A percentile compares a stretch with the other conserved stretches of the same genome.
phyloP scores from a whole-genome alignment of 805 yeast genomes.

The Millerozyma miso region DNA sequence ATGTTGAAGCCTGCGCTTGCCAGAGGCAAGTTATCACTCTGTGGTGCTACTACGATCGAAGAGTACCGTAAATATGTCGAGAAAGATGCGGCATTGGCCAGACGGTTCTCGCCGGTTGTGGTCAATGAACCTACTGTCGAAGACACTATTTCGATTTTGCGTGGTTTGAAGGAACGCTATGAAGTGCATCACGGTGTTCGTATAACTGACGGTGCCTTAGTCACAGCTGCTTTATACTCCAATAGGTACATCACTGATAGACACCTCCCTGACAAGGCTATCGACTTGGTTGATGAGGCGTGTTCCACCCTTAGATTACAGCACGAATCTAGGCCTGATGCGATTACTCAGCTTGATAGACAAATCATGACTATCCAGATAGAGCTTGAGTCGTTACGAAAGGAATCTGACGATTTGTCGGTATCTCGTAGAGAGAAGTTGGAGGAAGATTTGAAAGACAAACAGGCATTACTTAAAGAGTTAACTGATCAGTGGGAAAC shows the following conservation, averaged over 20 bases:
- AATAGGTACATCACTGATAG: constrained; percentile 90
- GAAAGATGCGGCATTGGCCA: constrained; percentile 91
- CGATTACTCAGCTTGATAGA: constrained; percentile 83
- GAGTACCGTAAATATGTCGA: constrained; percentile 91
- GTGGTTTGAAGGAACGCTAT: constrained; percentile 91
- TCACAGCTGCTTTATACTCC: constrained; percentile 86
- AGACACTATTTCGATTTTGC: constrained; percentile 84
- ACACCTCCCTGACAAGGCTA: constrained; percentile 92
- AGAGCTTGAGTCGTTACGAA: constrained; percentile 88
- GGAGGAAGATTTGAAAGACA: constrained; percentile 59
- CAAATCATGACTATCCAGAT: constrained; percentile 90
- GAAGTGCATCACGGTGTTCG: constrained; percentile 98
- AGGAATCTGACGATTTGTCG: constrained; percentile 85
- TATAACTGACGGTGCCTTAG: constrained; percentile 86
- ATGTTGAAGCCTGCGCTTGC: constrained; percentile 91
- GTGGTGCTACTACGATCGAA: constrained; percentile 95
- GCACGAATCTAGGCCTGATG: constrained; percentile 96
- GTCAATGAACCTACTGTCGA: constrained; percentile 86
- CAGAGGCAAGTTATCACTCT: constrained; percentile 85
- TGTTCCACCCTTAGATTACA: constrained; percentile 92
- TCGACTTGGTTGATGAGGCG: constrained; percentile 94
- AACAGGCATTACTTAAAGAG: constrained; percentile 61
- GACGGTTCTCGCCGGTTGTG: constrained; percentile 86
- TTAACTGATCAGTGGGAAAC: constrained; percentile 83
- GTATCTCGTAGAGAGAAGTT: constrained; percentile 72